Percentiles rank a stretch among this genome's conserved stretches.
Evolutionary conservation across 2,329 filamentous ascomycete genomes (phyloP).

Genomic region (Pyrenochaeta sp.): DNA sequence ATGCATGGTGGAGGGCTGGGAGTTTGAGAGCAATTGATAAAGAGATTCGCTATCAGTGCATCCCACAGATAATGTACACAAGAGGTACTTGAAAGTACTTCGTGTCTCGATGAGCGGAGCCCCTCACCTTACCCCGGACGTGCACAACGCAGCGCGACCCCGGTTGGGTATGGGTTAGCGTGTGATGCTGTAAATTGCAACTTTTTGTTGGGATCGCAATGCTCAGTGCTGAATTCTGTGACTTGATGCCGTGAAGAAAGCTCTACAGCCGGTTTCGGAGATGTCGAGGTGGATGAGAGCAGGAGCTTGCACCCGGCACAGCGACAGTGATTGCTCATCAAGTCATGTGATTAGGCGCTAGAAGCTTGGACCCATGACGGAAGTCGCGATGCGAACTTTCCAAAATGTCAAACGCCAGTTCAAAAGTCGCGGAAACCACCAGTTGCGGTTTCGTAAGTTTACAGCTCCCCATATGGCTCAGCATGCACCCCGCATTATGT

Average conservation of each 20-base stretch:
- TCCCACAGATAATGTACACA: constrained; percentile 4
- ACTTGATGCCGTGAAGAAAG: constrained; percentile 1
- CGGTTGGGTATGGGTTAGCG: constrained; percentile 9
- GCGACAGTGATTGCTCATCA: constrained; percentile 17
- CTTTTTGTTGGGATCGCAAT: constrained; percentile 31
- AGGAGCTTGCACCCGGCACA: not conserved
- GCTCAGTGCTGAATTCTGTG: not conserved
- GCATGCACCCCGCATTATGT: constrained; percentile 15
- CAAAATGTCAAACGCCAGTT: constrained; percentile 20
- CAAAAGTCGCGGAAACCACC: constrained; percentile 16
- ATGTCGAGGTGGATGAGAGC: constrained; percentile 7
- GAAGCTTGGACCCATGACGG: constrained; percentile 42
- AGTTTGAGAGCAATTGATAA: constrained; percentile 4
- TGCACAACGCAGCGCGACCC: constrained; percentile 10
- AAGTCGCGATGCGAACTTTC: constrained; percentile 25
- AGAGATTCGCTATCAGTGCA: not conserved
- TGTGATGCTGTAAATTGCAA: constrained; percentile 12
- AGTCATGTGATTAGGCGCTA: constrained; percentile 40
- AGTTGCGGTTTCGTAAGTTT: constrained; percentile 18
- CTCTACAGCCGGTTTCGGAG: constrained; percentile 4
- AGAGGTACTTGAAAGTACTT: constrained; percentile 33
- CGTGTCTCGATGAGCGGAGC: not conserved
- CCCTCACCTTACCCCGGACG: constrained; percentile 25
- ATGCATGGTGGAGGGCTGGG: constrained; percentile 17
- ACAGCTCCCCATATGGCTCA: not conserved